These are phyloP conservation scores for Suillus discolor DNA, from an alignment of 768 basidiomycete species.

Conservation along the genomic window DNA sequence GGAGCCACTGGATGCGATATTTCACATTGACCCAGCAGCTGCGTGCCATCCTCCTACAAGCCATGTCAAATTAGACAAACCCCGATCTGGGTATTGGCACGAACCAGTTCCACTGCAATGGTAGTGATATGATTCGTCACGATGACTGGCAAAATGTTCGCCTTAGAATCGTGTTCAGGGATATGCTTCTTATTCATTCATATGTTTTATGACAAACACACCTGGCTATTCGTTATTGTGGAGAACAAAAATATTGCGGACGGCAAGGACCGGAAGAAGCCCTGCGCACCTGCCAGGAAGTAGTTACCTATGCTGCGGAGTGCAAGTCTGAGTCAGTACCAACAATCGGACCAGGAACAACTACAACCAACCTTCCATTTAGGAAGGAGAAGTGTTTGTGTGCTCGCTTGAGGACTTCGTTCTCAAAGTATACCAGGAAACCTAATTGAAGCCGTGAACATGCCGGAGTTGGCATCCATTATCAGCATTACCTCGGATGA, in stretches of 20 bases:
- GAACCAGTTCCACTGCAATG: conserved; percentile 84
- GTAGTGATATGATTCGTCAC: conserved; percentile 96
- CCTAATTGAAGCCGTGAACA: conserved; percentile 44
- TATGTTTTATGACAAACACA: conserved; percentile 24
- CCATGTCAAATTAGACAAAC: conserved; percentile 11
- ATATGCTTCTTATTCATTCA: conserved; percentile 2
- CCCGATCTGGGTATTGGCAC: conserved; percentile 17
- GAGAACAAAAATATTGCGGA: conserved; percentile 94
- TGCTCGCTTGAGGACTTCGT: conserved; percentile 81
- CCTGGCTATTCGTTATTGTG: conserved; percentile 82
- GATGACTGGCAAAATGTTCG: conserved; percentile 86
- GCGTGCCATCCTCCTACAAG: conserved; percentile 67
- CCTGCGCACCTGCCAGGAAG: conserved; percentile 85
- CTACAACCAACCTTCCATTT: conserved; percentile 69
- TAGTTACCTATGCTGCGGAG: conserved; percentile 79
- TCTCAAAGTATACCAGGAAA: conserved; percentile 92
- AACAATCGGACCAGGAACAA: neutral
- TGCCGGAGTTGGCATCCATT: neutral
- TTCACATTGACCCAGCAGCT: conserved; percentile 89
- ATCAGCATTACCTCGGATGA: conserved; percentile 67
- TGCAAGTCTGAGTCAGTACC: conserved; percentile 1
- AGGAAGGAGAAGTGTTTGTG: conserved; percentile 95
- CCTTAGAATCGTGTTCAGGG: conserved; percentile 37
- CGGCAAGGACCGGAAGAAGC: conserved; percentile 90
- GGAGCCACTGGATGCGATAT: conserved; percentile 81